Conservation (phyloP, 2,329 filamentous ascomycete species). For the Thyridium curvatum region DNA sequence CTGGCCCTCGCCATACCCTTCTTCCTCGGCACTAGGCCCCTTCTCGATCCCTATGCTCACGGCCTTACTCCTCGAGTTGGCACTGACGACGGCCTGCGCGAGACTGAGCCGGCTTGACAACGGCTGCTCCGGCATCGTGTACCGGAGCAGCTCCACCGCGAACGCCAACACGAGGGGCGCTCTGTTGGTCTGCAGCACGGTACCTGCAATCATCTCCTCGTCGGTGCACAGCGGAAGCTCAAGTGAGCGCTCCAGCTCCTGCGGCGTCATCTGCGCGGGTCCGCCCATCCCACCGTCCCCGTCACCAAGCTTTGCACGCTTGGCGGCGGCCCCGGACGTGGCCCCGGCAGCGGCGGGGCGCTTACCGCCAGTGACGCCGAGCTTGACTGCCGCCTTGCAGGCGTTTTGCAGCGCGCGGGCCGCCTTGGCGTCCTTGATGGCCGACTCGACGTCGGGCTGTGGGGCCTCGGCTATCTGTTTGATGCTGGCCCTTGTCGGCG, state of each 20-base stretch:
- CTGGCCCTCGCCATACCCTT: slow-evolving; percentile 70
- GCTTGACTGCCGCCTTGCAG: slow-evolving; percentile 47
- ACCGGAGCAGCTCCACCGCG: slow-evolving; percentile 64
- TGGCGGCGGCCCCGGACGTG: slow-evolving; percentile 14
- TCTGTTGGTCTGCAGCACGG: slow-evolving; percentile 65
- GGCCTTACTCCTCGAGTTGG: slow-evolving; percentile 73
- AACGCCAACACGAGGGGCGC: slow-evolving; percentile 81
- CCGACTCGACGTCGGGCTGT: slow-evolving; percentile 34
- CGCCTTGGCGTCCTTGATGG: slow-evolving; percentile 40
- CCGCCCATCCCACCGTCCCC: slow-evolving; percentile 17
- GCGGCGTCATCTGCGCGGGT: slow-evolving; percentile 34
- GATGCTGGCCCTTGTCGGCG: slow-evolving; percentile 30
- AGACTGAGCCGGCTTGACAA: slow-evolving; percentile 77
- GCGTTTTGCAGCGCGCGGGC: slow-evolving; percentile 46
- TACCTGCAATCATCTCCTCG: slow-evolving; percentile 52
- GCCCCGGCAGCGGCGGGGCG: slow-evolving; percentile 17
- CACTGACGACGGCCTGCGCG: slow-evolving; percentile 76
- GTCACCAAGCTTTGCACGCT: slow-evolving; percentile 21
- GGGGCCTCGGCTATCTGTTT: slow-evolving; percentile 47
- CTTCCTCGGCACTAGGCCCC: slow-evolving; percentile 58
- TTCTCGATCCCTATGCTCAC: slow-evolving; percentile 66
- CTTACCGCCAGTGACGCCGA: slow-evolving; percentile 17
- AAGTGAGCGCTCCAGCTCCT: slow-evolving; percentile 57
- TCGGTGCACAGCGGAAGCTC: slow-evolving; percentile 50
- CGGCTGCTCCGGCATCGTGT: slow-evolving; percentile 82